Conservation (phyloP, 2,329 filamentous ascomycete species). For the Alternaria hordeiaustralica region DNA sequence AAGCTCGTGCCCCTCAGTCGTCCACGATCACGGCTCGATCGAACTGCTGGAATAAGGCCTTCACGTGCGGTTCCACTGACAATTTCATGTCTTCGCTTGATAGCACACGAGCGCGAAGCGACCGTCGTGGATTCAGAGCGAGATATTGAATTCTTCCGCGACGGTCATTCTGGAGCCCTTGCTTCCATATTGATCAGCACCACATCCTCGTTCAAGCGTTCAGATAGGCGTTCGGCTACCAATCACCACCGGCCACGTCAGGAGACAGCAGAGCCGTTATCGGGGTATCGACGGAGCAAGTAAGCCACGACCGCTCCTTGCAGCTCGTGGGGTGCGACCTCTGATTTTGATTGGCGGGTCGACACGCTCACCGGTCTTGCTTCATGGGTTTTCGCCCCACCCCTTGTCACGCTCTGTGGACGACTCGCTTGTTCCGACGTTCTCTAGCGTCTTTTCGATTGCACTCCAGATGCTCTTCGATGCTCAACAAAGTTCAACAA, state of each 20-base stretch:
- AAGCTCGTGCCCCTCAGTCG: conserved; percentile 25
- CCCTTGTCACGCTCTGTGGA: conserved; percentile 30
- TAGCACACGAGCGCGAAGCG: conserved; percentile 1
- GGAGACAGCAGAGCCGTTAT: conserved; percentile 47
- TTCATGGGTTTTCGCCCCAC: conserved; percentile 25
- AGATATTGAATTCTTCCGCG: neutral
- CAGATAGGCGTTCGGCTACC: conserved; percentile 35
- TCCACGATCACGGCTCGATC: conserved; percentile 29
- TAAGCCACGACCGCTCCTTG: conserved; percentile 47
- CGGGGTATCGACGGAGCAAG: conserved; percentile 38
- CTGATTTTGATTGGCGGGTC: conserved; percentile 32
- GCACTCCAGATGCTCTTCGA: conserved; percentile 35
- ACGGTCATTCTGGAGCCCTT: conserved; percentile 3
- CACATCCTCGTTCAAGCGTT: conserved; percentile 33
- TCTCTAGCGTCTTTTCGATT: conserved; percentile 40
- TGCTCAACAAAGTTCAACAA: conserved; percentile 26
- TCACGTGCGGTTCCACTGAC: conserved; percentile 31
- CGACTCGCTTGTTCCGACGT: conserved; percentile 37
- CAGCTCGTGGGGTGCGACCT: conserved; percentile 34
- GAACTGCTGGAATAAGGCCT: conserved; percentile 24
- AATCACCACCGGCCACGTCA: conserved; percentile 49
- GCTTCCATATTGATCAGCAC: conserved; percentile 18
- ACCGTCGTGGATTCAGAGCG: neutral
- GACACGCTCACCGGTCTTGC: conserved; percentile 36
- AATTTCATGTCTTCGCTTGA: conserved; percentile 10